Evolutionary conservation across 1,284 basidiomycete genomes (phyloP), one percentile per base, ranked within the genome.

Genomic region (Trichosporon coremiiforme): DNA sequence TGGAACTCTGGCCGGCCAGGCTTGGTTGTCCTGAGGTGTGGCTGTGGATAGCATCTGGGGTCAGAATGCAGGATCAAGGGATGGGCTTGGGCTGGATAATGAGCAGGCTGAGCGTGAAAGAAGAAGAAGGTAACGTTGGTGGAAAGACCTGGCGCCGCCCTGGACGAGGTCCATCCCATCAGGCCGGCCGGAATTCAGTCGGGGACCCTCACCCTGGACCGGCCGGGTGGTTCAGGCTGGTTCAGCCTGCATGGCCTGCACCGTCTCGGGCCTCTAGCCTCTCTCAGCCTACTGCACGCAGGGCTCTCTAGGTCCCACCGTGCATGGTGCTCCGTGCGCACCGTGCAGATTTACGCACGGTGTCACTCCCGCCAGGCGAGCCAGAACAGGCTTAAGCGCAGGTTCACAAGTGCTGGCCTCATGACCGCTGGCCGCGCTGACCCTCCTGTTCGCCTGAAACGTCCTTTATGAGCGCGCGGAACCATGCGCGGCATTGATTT

Each of bases 121-220:
- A 25, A 8, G 20, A 53, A 53, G 50, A 53, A 25, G 22, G 50
- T 53, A 53, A 53, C 50, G 50, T 53, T 53, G 38, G 15, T 35
- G 33, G 38, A 12, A 41, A 41, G 38, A 17, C 38, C 33, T 35
- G 33, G 33, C 33, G 33, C 33, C 33, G 33, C 33, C 33, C 33
- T 35, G 33, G 33, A 10, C 33, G 33, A 35, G 33, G 33, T 35
- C 33, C 9, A 35, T 35, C 33, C 41, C 41, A 45, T 53, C 50
- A 53, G 50, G 50, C 50, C 20, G n/a, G 50, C 50, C 50, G 50
- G 50, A 53, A 53, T 53, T 53, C 20, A 53, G n/a, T 53, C 50
- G 50, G 50, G 50, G 50, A 53, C n/a, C 50, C 50, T 53, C 9
- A n/a, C 41, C 41, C 41, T 53, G 50, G 50, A 22, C 50, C 50